phyloP scores from a whole-genome alignment of 805 yeast species.

The Saturnispora kantuleensis region DNA sequence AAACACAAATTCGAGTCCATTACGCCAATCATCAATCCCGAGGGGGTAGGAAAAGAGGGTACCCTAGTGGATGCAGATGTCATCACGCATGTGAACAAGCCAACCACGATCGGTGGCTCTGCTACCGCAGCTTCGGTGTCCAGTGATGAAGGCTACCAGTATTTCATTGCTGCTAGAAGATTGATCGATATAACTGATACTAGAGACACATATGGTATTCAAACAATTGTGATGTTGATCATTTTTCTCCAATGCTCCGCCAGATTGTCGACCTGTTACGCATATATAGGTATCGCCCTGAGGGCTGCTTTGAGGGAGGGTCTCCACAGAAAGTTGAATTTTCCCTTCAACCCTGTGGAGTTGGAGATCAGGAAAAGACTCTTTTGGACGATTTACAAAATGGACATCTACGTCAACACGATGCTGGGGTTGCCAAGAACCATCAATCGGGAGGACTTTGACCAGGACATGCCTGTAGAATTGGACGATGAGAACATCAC shows the following conservation, averaged over 20 bases:
- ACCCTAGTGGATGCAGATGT: constrained; percentile 7
- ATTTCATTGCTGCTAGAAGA: constrained; percentile 71
- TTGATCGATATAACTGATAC: constrained; percentile 78
- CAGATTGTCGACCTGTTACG: constrained; percentile 74
- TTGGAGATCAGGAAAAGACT: constrained; percentile 74
- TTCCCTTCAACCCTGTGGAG: constrained; percentile 64
- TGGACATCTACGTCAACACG: constrained; percentile 84
- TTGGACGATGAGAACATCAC: constrained; percentile 83
- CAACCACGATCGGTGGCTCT: constrained; percentile 17
- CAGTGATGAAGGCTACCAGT: constrained; percentile 71
- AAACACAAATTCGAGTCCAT: constrained; percentile 2
- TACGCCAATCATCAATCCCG: neutral
- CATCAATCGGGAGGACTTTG: constrained; percentile 67
- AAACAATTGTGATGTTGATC: constrained; percentile 78
- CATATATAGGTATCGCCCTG: constrained; percentile 81
- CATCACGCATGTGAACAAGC: constrained; percentile 3
- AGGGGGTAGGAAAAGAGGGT: constrained; percentile 8
- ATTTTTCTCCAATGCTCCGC: constrained; percentile 84
- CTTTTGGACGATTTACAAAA: constrained; percentile 83
- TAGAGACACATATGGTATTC: constrained; percentile 71
- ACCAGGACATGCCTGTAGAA: constrained; percentile 78
- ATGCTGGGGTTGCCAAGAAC: constrained; percentile 79
- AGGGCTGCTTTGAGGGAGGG: constrained; percentile 79
- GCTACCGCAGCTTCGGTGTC: constrained; percentile 7
- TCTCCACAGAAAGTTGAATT: constrained; percentile 60